Evolutionary conservation across 192 early-diverging fungal species (phyloP), one percentile per base, ranked within the genome.

Genomic region (Coemansia sp.): DNA sequence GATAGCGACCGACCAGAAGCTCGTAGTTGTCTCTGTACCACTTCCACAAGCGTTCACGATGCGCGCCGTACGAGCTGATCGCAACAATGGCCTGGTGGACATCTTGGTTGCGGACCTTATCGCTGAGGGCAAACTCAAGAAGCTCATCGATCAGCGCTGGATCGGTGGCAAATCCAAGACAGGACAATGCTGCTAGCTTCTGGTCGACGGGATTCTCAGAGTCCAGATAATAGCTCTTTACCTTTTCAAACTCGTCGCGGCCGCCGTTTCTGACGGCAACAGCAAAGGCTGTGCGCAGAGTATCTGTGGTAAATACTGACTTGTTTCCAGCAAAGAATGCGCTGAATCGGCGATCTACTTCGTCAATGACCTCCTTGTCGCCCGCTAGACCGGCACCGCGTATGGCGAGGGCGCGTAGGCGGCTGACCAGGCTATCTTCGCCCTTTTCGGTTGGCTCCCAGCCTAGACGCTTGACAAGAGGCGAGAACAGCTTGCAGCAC

Each of bases 361-460:
- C 92, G 45, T 72, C 70, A 15, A 94, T 67, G 33, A 89, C 86
- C 12, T 67, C 66, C 36, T 69, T 38, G 71, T 97, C 94, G 36
- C 85, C 87, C 35, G 88, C 88, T 36, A 73, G 66, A 44, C 89
- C 95, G 20, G 94, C 91, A 39, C 84, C 87, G 20, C 84, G 80
- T 63, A 97, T 80, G 35, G 89, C 87, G 44, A 96, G 82, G 10
- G 88, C 88, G 59, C 97, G 90, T 60, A 94, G 86, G 48, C 91
- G 83, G 45, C 84, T 87, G 35, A 86, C 87, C 33, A 92, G 83
- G 67, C 93, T 90, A 63, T 91, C 89, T 55, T 98, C 95, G 26
- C 64, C 77, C 6, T 71, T 75, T 14, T 55, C 49, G 20, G 84
- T 64, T 44, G 88, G 87, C 62, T 96, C 91, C 88, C 89, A 96